These are phyloP conservation scores for Stenogyne calaminthoides DNA, from an alignment of 305 asterid species.

Conservation along the genomic window DNA sequence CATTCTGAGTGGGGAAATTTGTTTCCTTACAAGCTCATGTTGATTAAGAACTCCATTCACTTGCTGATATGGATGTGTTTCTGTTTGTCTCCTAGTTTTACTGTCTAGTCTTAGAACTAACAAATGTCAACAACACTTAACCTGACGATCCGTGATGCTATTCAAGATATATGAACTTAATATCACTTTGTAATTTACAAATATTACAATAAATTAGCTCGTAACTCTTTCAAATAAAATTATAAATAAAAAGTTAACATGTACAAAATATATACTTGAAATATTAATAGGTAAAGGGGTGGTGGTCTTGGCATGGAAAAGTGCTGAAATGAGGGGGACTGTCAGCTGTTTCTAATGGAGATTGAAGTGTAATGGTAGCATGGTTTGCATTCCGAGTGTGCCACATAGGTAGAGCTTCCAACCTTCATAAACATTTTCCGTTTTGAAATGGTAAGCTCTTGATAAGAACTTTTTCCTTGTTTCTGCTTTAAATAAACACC, in stretches of 20 bases:
- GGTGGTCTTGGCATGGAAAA: not conserved
- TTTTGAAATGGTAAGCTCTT: not conserved
- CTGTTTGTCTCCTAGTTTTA: not conserved
- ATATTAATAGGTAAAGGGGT: not conserved
- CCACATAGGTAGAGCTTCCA: not conserved
- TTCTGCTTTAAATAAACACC: not conserved
- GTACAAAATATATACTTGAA: too few relatives aligned
- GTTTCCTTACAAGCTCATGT: not conserved
- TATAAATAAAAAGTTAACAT: too few relatives aligned
- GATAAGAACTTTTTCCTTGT: not conserved
- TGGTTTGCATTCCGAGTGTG: not conserved
- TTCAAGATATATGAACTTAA: not conserved
- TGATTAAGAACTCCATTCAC: slow-evolving; percentile 5
- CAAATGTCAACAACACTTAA: not conserved
- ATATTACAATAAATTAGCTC: not conserved
- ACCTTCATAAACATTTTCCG: not conserved
- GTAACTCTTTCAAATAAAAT: too few relatives aligned
- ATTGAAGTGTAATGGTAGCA: not conserved
- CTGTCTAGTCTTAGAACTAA: not conserved
- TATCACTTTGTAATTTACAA: not conserved
- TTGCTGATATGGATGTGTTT: not conserved
- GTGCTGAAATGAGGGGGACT: slow-evolving; percentile 31
- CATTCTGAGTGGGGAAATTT: not conserved
- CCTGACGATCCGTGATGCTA: not conserved
- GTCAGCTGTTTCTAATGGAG: not conserved